A percentile compares a stretch with the other conserved stretches of the same genome.
Evolutionary conservation across 106 monocot species (phyloP).

Genomic region (Apostasia ramifera): DNA sequence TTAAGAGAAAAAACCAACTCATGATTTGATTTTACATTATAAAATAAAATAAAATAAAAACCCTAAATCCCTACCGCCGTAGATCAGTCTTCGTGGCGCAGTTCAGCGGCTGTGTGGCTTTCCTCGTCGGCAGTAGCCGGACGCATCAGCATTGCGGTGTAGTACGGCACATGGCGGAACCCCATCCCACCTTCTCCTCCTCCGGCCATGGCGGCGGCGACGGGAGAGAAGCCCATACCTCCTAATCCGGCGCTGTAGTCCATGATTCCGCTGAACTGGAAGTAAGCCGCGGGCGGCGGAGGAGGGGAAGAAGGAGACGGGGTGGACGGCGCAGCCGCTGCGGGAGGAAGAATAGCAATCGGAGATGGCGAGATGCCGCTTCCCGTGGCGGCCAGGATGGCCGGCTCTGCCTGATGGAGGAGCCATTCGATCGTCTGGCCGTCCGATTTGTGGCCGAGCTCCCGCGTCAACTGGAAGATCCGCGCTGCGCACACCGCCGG

Average conservation of each 20-base stretch:
- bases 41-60: background rate
- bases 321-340: background rate
- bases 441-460: slow-evolving; percentile 35
- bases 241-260: background rate
- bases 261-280: background rate
- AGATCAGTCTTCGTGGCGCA: background rate
- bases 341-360: background rate
- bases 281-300: background rate
- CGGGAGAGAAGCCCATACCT: slow-evolving; percentile 1
- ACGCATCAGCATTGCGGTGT: slow-evolving; percentile 32
- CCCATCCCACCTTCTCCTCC: slow-evolving; percentile 1
- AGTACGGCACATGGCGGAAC: slow-evolving; percentile 21
- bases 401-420: slow-evolving; percentile 42
- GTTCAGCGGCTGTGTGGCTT: background rate
- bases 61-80: background rate
- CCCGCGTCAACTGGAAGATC: slow-evolving; percentile 40
- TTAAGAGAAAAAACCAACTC: background rate
- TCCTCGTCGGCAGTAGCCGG: slow-evolving; percentile 8
- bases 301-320: background rate
- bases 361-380: slow-evolving; percentile 6
- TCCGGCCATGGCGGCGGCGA: background rate
- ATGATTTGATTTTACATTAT: background rate
- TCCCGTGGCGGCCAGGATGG: slow-evolving; percentile 32
- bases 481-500: slow-evolving; percentile 33
- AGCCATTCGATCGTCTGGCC: slow-evolving; percentile 53